Percentiles rank a stretch among this genome's conserved stretches.
These are phyloP conservation scores for Pezicula rhizophila DNA, from an alignment of 2,329 filamentous ascomycete genomes.

Conservation along the genomic window DNA sequence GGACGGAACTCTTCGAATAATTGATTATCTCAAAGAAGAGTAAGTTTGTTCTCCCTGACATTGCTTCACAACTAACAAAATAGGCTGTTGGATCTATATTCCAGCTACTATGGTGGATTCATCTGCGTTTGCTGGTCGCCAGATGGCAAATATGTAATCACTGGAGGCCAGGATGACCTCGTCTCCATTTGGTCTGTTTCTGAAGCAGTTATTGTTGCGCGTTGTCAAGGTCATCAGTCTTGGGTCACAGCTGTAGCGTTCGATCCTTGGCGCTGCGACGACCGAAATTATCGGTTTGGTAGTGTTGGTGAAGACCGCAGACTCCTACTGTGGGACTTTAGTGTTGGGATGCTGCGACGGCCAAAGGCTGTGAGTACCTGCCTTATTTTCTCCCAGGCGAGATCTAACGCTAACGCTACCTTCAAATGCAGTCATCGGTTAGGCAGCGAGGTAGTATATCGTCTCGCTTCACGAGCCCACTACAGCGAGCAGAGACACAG, in stretches of 20 bases:
- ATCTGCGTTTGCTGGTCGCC: slow-evolving; percentile 96
- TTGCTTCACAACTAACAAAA: slow-evolving; percentile 8
- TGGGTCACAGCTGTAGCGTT: slow-evolving; percentile 94
- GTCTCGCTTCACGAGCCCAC: slow-evolving; percentile 39
- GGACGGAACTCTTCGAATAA: slow-evolving; percentile 81
- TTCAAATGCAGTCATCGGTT: slow-evolving; percentile 40
- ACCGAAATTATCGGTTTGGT: slow-evolving; percentile 90
- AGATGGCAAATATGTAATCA: slow-evolving; percentile 91
- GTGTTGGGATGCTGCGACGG: slow-evolving; percentile 88
- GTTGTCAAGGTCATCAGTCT: slow-evolving; percentile 91
- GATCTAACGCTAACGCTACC: slow-evolving; percentile 1
- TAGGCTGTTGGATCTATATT: slow-evolving; percentile 80
- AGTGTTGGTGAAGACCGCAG: slow-evolving; percentile 93
- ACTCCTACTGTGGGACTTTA: slow-evolving; percentile 94
- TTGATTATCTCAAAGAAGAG: slow-evolving; percentile 90
- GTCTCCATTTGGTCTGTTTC: slow-evolving; percentile 92
- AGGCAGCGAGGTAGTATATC: slow-evolving; percentile 47
- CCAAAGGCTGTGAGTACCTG: slow-evolving; percentile 67
- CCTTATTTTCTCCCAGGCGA: not conserved
- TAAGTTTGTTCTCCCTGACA: slow-evolving; percentile 36
- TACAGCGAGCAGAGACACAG: slow-evolving; percentile 56
- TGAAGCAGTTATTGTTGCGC: slow-evolving; percentile 77
- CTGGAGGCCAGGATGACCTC: slow-evolving; percentile 91
- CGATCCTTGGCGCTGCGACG: slow-evolving; percentile 95
- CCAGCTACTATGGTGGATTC: slow-evolving; percentile 88